Percentiles rank a stretch among this genome's conserved stretches.
phyloP scores from a whole-genome alignment of 345 rosid genomes.

The Bretschneidera sinensis region DNA sequence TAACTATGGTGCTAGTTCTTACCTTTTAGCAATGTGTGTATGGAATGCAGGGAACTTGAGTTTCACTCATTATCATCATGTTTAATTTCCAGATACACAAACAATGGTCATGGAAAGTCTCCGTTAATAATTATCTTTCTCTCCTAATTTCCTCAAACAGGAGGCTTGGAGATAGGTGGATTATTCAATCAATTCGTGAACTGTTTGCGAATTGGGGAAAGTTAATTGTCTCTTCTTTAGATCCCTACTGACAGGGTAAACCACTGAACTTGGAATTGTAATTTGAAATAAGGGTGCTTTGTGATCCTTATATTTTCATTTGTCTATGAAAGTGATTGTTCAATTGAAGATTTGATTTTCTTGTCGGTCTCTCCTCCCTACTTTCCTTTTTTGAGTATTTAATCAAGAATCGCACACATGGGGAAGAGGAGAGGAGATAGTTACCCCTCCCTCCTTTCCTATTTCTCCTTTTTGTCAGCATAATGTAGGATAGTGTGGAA shows the following conservation, averaged over 20 bases:
- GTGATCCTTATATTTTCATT: not conserved
- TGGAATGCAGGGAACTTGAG: no score
- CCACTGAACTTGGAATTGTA: not conserved
- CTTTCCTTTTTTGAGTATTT: no score
- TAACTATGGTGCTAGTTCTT: no score
- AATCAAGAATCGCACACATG: no score
- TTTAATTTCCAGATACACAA: no score
- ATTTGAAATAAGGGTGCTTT: not conserved
- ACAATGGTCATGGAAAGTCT: no score
- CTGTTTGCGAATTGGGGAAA: conserved; percentile 1
- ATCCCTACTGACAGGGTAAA: not conserved
- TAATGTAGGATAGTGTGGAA: not conserved
- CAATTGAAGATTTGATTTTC: not conserved
- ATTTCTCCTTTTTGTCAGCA: not conserved
- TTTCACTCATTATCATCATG: no score
- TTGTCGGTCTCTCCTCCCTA: no score
- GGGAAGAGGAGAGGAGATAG: no score
- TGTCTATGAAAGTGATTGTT: not conserved
- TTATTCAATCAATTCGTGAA: not conserved
- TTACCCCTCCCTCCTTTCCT: no score
- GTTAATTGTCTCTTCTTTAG: not conserved
- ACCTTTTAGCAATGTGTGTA: no score
- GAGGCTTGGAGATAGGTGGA: conserved; percentile 1
- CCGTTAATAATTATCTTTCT: not conserved
- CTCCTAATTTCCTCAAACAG: not conserved